phyloP scores from a whole-genome alignment of 164 flowering plant species.

The Cinnamomum chago region DNA sequence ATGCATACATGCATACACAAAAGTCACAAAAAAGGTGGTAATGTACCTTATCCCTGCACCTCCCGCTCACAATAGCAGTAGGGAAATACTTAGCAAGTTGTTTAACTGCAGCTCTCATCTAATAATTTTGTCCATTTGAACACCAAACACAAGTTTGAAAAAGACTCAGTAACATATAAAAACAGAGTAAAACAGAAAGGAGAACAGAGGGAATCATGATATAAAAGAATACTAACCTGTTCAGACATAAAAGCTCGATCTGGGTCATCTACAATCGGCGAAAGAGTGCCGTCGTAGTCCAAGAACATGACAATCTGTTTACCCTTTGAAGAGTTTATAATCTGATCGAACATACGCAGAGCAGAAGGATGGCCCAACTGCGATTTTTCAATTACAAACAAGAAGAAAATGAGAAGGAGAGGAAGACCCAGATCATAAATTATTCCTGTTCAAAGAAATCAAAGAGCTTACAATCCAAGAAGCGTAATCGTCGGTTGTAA shows the following conservation, averaged over 20 bases:
- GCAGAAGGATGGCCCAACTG: slow-evolving; percentile 77
- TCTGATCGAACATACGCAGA: slow-evolving; percentile 61
- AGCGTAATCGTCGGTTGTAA: slow-evolving; percentile 14
- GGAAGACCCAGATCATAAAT: neutral
- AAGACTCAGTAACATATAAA: neutral
- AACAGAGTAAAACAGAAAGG: neutral
- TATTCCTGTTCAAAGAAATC: neutral
- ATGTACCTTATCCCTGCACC: slow-evolving; percentile 77
- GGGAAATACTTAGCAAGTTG: slow-evolving; percentile 62
- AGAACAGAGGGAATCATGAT: slow-evolving; percentile 1
- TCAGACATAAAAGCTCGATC: slow-evolving; percentile 83
- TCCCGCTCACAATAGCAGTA: slow-evolving; percentile 80
- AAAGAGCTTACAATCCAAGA: slow-evolving; percentile 38
- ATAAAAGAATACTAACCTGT: slow-evolving; percentile 20
- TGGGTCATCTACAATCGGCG: slow-evolving; percentile 85
- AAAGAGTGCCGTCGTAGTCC: slow-evolving; percentile 89
- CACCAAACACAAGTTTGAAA: neutral
- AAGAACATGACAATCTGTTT: slow-evolving; percentile 81
- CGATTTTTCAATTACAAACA: neutral
- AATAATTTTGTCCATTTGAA: slow-evolving; percentile 3
- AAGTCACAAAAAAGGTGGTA: neutral
- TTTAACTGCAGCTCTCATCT: slow-evolving; percentile 72
- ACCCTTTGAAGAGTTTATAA: slow-evolving; percentile 57
- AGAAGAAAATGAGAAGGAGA: neutral
- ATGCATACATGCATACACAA: neutral